These are phyloP conservation scores for Adansonia rubrostipa DNA, from an alignment of 441 rosid genomes.

Conservation along the genomic window DNA sequence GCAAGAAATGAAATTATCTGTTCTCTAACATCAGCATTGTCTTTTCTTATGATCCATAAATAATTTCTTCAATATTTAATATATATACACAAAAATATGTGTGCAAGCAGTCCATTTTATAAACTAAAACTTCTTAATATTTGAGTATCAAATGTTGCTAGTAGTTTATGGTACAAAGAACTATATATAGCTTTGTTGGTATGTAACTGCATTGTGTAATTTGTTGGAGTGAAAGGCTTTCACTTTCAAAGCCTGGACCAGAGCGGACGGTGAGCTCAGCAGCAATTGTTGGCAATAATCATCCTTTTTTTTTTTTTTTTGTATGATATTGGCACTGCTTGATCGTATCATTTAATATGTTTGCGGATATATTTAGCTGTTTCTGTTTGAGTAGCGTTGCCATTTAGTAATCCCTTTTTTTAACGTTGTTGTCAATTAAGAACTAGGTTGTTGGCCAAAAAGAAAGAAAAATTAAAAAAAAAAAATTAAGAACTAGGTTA, in stretches of 20 bases:
- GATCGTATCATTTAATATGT: background rate
- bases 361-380: background rate
- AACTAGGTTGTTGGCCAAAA: too few relatives aligned
- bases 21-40: background rate
- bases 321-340: background rate
- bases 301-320: background rate
- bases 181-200: background rate
- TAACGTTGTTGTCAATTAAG: background rate
- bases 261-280: background rate
- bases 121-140: too few relatives aligned
- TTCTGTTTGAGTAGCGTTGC: background rate
- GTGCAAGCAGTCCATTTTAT: background rate
- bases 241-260: background rate
- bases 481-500: too few relatives aligned
- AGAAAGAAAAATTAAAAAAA: too few relatives aligned
- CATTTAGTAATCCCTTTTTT: background rate
- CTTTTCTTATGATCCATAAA: background rate
- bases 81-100: background rate
- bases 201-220: background rate
- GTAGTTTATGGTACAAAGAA: too few relatives aligned
- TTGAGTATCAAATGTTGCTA: background rate
- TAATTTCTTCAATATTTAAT: too few relatives aligned
- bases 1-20: background rate
- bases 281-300: background rate
- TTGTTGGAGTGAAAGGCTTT: background rate